Conservation (phyloP, 2,329 filamentous ascomycete species). For the Xylariaceae sp. region DNA sequence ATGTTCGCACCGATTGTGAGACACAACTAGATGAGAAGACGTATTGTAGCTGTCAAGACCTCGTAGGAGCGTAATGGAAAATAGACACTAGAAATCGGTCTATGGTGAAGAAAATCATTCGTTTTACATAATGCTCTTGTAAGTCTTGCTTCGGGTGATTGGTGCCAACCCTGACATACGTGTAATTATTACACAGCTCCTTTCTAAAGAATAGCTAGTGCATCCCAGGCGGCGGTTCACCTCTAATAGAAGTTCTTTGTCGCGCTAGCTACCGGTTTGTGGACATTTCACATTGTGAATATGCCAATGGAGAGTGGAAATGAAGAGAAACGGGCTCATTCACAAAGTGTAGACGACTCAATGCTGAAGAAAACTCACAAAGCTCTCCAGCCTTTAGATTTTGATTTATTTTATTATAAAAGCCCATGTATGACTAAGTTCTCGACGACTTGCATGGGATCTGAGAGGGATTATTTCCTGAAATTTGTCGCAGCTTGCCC, state of each 20-base stretch:
- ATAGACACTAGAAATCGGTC: slow-evolving; percentile 30
- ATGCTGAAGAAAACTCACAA: background rate
- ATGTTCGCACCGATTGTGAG: slow-evolving; percentile 25
- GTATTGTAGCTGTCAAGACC: too few relatives aligned
- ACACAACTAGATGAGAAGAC: slow-evolving; percentile 25
- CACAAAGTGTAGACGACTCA: background rate
- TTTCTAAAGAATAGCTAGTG: background rate
- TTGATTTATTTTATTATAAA: background rate
- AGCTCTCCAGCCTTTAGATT: background rate
- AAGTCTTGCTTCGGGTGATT: background rate
- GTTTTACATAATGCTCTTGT: background rate
- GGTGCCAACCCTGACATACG: background rate
- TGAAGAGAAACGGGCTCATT: too few relatives aligned
- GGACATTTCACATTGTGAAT: slow-evolving; percentile 9
- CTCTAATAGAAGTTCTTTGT: background rate
- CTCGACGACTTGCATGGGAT: too few relatives aligned
- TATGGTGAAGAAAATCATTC: background rate
- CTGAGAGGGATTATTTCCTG: background rate
- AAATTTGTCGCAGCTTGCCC: background rate
- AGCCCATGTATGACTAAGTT: too few relatives aligned
- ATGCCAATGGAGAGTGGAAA: background rate
- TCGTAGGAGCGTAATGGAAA: slow-evolving; percentile 17
- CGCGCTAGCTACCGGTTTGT: background rate
- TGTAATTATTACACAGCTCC: slow-evolving; percentile 3
- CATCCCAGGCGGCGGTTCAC: background rate